Evolutionary conservation across 305 asterid genomes (phyloP).

Genomic region (Lippia alba): DNA sequence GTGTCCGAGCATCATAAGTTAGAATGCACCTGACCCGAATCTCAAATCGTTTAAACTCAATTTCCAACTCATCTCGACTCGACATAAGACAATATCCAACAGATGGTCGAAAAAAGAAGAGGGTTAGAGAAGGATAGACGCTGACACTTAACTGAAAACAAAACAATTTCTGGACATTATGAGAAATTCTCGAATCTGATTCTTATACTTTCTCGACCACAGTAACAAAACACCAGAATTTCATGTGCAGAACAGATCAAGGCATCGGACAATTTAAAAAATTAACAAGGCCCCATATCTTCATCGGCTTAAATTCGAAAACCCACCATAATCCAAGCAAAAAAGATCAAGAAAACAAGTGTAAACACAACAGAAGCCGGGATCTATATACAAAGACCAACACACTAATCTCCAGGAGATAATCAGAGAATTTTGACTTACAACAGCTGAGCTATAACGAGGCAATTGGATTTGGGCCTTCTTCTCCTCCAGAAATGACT

Average conservation of each 20-base stretch:
- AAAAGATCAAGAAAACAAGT: not conserved
- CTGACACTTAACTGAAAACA: not conserved
- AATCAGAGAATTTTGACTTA: slow-evolving; percentile 22
- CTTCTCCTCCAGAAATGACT: slow-evolving; percentile 26
- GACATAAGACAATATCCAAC: not conserved
- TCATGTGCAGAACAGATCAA: not conserved
- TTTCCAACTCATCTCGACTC: not conserved
- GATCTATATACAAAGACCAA: slow-evolving; percentile 5
- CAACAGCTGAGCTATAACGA: slow-evolving; percentile 24
- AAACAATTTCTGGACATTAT: not conserved
- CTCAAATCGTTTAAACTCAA: slow-evolving; percentile 4
- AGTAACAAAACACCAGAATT: not conserved
- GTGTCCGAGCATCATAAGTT: too few species aligned
- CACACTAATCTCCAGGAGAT: not conserved
- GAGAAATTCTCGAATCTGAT: not conserved
- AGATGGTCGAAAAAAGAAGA: not conserved
- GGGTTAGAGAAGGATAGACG: not conserved
- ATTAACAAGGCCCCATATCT: not conserved
- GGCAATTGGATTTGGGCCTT: not conserved
- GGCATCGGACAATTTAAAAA: not conserved
- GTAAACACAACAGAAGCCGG: not conserved
- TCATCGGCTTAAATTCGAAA: not conserved
- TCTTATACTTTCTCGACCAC: not conserved
- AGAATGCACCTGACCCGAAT: slow-evolving; percentile 1
- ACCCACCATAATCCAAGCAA: slow-evolving; percentile 19